Evolutionary conservation across 108 stramenopile genomes (phyloP).

Genomic region (Skeletonema marinoi): DNA sequence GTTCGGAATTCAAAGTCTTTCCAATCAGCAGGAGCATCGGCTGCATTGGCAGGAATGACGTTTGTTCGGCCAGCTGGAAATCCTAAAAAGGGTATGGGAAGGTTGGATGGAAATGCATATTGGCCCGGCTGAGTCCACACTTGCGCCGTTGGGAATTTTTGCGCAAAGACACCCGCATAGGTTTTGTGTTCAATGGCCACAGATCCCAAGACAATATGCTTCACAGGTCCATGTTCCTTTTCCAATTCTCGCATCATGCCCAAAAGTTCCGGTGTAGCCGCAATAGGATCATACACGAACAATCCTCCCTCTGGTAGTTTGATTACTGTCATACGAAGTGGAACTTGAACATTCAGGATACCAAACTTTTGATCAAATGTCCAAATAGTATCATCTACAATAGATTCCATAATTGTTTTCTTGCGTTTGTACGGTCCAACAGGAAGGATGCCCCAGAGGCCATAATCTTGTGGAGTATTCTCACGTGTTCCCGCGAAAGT

Average conservation of each 20-base stretch:
- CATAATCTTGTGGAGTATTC: constrained; percentile 77
- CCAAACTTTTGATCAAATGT: constrained; percentile 96
- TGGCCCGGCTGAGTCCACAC: constrained; percentile 91
- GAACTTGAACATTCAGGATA: constrained; percentile 93
- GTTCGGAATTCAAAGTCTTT: constrained; percentile 72
- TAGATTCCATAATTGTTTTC: constrained; percentile 77
- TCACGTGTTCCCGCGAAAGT: constrained; percentile 72
- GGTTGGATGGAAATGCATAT: constrained; percentile 80
- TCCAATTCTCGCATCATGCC: constrained; percentile 61
- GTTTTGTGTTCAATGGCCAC: constrained; percentile 95
- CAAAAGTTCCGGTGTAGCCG: constrained; percentile 85
- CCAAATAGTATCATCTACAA: constrained; percentile 85
- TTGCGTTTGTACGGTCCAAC: constrained; percentile 91
- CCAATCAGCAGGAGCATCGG: constrained; percentile 79
- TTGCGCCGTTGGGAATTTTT: constrained; percentile 76
- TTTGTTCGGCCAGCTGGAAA: constrained; percentile 75
- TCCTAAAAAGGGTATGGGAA: constrained; percentile 78
- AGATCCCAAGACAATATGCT: constrained; percentile 89
- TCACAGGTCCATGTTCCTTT: constrained; percentile 75
- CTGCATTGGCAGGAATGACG: constrained; percentile 47
- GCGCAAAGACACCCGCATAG: constrained; percentile 89
- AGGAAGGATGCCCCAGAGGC: constrained; percentile 88
- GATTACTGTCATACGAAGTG: constrained; percentile 86
- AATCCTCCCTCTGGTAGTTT: constrained; percentile 76
- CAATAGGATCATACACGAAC: constrained; percentile 91